Conservation (phyloP, 1,139 yeast genomes). For the Scheffersomyces cryptocercus region DNA sequence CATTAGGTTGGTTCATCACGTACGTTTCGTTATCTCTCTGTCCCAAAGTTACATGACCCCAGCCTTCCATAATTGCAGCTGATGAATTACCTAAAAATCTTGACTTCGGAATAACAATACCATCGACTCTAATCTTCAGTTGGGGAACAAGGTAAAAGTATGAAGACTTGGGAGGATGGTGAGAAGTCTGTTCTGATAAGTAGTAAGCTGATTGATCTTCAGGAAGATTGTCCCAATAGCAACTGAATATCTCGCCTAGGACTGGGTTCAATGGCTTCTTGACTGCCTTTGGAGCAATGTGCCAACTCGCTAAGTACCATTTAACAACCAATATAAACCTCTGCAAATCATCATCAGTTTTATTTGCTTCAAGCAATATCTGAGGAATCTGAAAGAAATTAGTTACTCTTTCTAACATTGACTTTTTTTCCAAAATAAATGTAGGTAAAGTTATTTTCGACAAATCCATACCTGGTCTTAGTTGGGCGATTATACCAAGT, state of each 20-base stretch:
- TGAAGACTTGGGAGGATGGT: slow-evolving; percentile 97
- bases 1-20: slow-evolving; percentile 86
- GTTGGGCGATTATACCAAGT: slow-evolving; percentile 82
- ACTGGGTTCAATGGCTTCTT: slow-evolving; percentile 96
- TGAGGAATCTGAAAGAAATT: slow-evolving; percentile 86
- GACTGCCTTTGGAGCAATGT: slow-evolving; percentile 96
- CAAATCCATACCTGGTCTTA: slow-evolving; percentile 90
- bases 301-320: slow-evolving; percentile 97
- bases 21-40: slow-evolving; percentile 60
- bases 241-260: slow-evolving; percentile 83
- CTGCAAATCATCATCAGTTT: slow-evolving; percentile 54
- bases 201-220: slow-evolving; percentile 70
- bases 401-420: slow-evolving; percentile 94
- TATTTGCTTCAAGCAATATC: slow-evolving; percentile 68
- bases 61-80: slow-evolving; percentile 96
- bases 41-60: slow-evolving; percentile 69
- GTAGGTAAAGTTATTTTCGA: slow-evolving; percentile 92
- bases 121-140: slow-evolving; percentile 81
- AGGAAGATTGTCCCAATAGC: slow-evolving; percentile 89
- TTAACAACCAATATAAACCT: slow-evolving; percentile 74
- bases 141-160: slow-evolving; percentile 88
- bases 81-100: slow-evolving; percentile 92
- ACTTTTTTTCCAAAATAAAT: slow-evolving; percentile 88
- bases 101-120: slow-evolving; percentile 83
- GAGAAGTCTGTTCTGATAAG: slow-evolving; percentile 91